Percentiles rank a stretch among this genome's conserved stretches.
phyloP scores from a whole-genome alignment of 495 filamentous ascomycete genomes.

The Aspergillus campestris region DNA sequence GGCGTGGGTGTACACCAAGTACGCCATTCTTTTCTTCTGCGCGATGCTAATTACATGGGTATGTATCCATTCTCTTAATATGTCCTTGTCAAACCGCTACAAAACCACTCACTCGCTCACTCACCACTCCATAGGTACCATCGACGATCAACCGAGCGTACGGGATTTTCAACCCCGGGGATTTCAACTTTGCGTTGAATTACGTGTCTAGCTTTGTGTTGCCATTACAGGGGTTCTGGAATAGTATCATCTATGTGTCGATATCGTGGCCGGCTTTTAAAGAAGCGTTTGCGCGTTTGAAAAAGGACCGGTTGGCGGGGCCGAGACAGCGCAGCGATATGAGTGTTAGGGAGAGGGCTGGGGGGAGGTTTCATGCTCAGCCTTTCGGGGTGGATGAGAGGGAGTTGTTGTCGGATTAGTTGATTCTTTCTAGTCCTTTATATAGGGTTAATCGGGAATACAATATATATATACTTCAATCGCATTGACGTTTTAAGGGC shows the following conservation, averaged over 20 bases:
- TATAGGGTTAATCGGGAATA: too few species aligned
- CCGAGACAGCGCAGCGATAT: neutral
- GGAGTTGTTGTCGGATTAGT: too few species aligned
- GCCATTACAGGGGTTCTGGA: conserved; percentile 84
- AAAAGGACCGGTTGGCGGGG: neutral
- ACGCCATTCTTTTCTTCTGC: conserved; percentile 77
- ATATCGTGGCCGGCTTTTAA: conserved; percentile 43
- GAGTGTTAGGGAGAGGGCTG: neutral
- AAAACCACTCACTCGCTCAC: too few species aligned
- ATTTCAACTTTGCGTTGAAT: conserved; percentile 51
- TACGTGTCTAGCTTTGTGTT: conserved; percentile 66
- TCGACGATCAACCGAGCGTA: conserved; percentile 75
- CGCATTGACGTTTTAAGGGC: too few species aligned
- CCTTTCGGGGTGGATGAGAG: neutral
- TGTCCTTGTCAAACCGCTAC: neutral
- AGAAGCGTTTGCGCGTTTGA: conserved; percentile 10
- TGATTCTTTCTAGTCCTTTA: too few species aligned
- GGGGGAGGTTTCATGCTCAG: neutral
- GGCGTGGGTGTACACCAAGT: conserved; percentile 75
- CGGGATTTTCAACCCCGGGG: conserved; percentile 47
- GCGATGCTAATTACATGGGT: conserved; percentile 78
- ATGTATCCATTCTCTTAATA: conserved; percentile 2
- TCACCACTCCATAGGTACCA: conserved; percentile 44
- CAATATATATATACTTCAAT: too few species aligned
- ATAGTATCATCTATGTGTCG: conserved; percentile 67